A percentile compares a stretch with the other conserved stretches of the same genome.
These are phyloP conservation scores for Penicillium sp. DNA, from an alignment of 2,329 filamentous ascomycete species.

Conservation along the genomic window DNA sequence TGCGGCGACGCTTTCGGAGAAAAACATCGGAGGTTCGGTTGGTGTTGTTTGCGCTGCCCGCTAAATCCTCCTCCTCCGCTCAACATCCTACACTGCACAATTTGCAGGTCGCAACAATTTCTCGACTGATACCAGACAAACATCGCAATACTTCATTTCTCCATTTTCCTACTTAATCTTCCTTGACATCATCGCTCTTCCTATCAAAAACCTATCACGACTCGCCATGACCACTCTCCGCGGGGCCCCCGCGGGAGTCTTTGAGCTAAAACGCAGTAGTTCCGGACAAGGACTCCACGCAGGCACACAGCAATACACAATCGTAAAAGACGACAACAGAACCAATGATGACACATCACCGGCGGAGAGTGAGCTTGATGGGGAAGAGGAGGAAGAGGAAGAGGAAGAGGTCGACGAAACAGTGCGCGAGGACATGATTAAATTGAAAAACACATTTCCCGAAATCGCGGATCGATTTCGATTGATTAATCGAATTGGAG, in stretches of 20 bases:
- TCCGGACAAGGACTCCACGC: slow-evolving; percentile 10
- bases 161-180: background rate
- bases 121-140: background rate
- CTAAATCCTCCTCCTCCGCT: slow-evolving; percentile 1
- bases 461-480: slow-evolving; percentile 80
- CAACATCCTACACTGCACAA: background rate
- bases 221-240: slow-evolving; percentile 23
- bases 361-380: slow-evolving; percentile 25
- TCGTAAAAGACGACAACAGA: slow-evolving; percentile 11
- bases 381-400: slow-evolving; percentile 39
- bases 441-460: slow-evolving; percentile 72
- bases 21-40: slow-evolving; percentile 10
- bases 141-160: background rate
- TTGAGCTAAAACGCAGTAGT: slow-evolving; percentile 20
- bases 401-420: slow-evolving; percentile 41
- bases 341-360: slow-evolving; percentile 13
- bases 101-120: no score
- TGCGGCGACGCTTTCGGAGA: slow-evolving; percentile 8
- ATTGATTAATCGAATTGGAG: slow-evolving; percentile 92
- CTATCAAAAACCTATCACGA: background rate
- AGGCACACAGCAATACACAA: slow-evolving; percentile 13
- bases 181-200: background rate
- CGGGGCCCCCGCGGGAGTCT: slow-evolving; percentile 19
- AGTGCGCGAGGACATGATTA: slow-evolving; percentile 80
- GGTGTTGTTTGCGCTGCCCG: slow-evolving; percentile 1